Percentiles rank a stretch among this genome's conserved stretches.
Evolutionary conservation across 768 basidiomycete genomes (phyloP).

Genomic region (Kwoniella sp.): DNA sequence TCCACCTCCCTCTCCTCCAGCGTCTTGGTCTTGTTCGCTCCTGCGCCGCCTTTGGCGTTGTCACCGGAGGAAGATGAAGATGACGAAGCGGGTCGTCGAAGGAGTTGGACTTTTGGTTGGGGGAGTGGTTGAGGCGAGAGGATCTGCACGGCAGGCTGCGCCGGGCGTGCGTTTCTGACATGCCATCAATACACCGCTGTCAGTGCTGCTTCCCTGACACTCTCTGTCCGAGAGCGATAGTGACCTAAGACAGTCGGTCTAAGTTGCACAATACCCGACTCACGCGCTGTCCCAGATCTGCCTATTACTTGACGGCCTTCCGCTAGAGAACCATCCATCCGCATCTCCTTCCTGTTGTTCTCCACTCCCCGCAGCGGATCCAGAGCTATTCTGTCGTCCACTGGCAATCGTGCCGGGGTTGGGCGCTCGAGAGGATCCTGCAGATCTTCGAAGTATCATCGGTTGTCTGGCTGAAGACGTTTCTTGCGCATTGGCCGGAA

Average conservation of each 20-base stretch:
- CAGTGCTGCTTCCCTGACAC: not conserved
- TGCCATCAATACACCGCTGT: not conserved
- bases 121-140: slow-evolving; percentile 18
- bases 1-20: slow-evolving; percentile 44
- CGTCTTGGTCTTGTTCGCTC: slow-evolving; percentile 49
- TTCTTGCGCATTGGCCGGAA: not conserved
- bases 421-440: not conserved
- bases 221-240: no score
- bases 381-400: not conserved
- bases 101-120: slow-evolving; percentile 22
- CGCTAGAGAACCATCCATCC: slow-evolving; percentile 34
- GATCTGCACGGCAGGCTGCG: slow-evolving; percentile 16
- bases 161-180: slow-evolving; percentile 16
- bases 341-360: slow-evolving; percentile 17
- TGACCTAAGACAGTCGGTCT: not conserved
- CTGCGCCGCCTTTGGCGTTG: not conserved
- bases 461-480: slow-evolving; percentile 6
- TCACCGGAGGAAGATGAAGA: slow-evolving; percentile 4
- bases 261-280: not conserved
- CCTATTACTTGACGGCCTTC: slow-evolving; percentile 28
- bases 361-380: not conserved
- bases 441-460: not conserved
- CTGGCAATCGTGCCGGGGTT: not conserved
- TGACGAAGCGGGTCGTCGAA: slow-evolving; percentile 14
- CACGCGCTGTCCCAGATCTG: slow-evolving; percentile 43